phyloP scores from a whole-genome alignment of 805 yeast genomes.

The Kluyveromyces siamensis region DNA sequence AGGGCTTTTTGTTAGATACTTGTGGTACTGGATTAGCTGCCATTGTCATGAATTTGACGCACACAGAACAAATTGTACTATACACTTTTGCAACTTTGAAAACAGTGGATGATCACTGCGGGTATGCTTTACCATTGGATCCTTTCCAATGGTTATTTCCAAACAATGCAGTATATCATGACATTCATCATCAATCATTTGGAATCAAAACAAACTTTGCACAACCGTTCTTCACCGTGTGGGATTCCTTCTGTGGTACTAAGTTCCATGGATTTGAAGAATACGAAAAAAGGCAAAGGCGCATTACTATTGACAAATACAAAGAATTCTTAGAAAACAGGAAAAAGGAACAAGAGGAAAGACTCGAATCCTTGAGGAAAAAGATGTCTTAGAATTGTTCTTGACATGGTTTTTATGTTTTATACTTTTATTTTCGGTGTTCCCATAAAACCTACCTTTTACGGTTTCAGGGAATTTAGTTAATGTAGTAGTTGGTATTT shows the following conservation, averaged over 20 bases:
- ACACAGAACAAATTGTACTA: constrained; percentile 67
- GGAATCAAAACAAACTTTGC: constrained; percentile 90
- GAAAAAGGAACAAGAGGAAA: constrained; percentile 22
- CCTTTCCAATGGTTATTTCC: constrained; percentile 87
- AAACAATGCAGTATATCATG: constrained; percentile 92
- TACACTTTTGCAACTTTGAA: constrained; percentile 88
- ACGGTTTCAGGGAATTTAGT: too few relatives aligned
- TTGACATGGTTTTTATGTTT: too few relatives aligned
- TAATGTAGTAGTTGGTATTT: too few relatives aligned
- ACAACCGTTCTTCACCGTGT: constrained; percentile 92
- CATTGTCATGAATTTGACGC: constrained; percentile 50
- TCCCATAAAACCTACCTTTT: not conserved
- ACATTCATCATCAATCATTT: constrained; percentile 93
- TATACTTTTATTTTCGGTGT: not conserved
- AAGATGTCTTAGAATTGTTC: constrained; percentile 3
- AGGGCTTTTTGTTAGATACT: constrained; percentile 89
- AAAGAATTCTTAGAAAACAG: constrained; percentile 43
- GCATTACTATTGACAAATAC: constrained; percentile 59
- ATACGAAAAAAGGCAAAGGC: constrained; percentile 56
- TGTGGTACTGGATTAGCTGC: constrained; percentile 84
- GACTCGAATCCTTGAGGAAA: constrained; percentile 5
- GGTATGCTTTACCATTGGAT: constrained; percentile 89
- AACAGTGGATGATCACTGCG: constrained; percentile 98
- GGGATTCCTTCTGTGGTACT: constrained; percentile 75
- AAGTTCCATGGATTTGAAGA: constrained; percentile 58